Conservation (phyloP, 139 green algal species). For the Coelastrella sp. region DNA sequence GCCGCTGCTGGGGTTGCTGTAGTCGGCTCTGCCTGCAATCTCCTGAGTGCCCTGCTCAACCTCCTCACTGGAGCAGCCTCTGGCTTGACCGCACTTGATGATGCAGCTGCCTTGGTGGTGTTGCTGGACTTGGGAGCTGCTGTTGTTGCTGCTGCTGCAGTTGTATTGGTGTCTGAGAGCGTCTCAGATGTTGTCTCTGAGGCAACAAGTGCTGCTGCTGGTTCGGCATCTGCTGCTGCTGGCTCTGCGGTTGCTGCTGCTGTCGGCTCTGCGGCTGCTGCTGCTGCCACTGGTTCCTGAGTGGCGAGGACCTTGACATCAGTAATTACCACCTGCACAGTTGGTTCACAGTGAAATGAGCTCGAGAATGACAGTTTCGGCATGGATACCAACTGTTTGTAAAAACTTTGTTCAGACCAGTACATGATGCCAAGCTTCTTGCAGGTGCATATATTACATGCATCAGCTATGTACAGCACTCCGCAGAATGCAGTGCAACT, state of each 20-base stretch:
- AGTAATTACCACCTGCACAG: conserved; percentile 15
- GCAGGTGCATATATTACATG: too few species aligned
- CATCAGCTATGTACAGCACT: too few species aligned
- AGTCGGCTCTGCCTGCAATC: not conserved
- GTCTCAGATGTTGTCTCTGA: not conserved
- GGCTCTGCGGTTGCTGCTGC: not conserved
- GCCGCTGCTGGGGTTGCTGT: not conserved
- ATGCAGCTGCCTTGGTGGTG: not conserved
- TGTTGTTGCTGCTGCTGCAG: not conserved
- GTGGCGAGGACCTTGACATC: conserved; percentile 15
- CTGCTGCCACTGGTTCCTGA: not conserved
- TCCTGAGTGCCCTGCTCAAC: not conserved
- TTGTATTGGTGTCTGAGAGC: not conserved
- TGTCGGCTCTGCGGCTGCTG: conserved; percentile 1
- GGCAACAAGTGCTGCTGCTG: not conserved
- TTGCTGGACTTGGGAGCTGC: not conserved
- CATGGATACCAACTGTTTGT: too few species aligned
- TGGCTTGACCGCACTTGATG: not conserved
- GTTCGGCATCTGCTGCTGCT: not conserved
- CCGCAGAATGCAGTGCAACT: too few species aligned
- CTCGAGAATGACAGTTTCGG: too few species aligned
- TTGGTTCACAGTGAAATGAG: too few species aligned
- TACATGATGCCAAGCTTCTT: too few species aligned
- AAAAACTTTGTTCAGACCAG: too few species aligned
- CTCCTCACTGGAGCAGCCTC: not conserved